Base-by-base conservation (phyloP, 2,329 filamentous ascomycete genomes). In the Neospermospora avenae region DNA sequence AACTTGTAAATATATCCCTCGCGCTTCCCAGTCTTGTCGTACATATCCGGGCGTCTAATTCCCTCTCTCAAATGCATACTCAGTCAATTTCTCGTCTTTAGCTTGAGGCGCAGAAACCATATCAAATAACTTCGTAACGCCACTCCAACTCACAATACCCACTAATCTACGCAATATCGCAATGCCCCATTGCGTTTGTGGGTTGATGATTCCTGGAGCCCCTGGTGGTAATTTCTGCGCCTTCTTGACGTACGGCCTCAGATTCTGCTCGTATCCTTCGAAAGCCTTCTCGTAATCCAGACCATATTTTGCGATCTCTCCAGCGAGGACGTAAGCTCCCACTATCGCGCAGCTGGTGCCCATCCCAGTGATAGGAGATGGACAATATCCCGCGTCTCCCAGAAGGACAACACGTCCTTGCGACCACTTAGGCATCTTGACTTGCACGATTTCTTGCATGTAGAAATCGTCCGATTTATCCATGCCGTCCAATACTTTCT, bases 381-480 rank as follows among this genome's bases (percentile, higher is more conserved):
- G 80, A 72, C 82, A 1, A 82, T 81, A 65, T 84, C 82, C 1
- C 79, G 84, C 80, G 63, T 87, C 83, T 0, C 83, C 84, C 0
- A 85, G 55, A 0, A 84, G 72, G 1, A 75, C 77, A 2, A 84
- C 75, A 0, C 81, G 77, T 0, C 79, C 78, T 0, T 72, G 72
- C 3, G 71, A 77, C 77, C 77, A 80, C 2, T 61, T 60, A 0
- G 75, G 67, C 56, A 80, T 60, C 44, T 76, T 77, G 31, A 85
- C 76, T 34, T 78, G 74, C 0, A 73, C 75, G 46, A 81, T 68
- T 3, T 74, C 70, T 55, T 77, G 73, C 51, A 74, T 73, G 65
- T 82, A 82, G 57, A 82, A 81, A 64, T 82, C 76, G 2, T 73
- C 67, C 1, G 64, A 39, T 14, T 45, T 45, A 3, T 73, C 65